Base-by-base conservation (phyloP, 208 protist genomes). In the Naegleria lovaniensis region DNA sequence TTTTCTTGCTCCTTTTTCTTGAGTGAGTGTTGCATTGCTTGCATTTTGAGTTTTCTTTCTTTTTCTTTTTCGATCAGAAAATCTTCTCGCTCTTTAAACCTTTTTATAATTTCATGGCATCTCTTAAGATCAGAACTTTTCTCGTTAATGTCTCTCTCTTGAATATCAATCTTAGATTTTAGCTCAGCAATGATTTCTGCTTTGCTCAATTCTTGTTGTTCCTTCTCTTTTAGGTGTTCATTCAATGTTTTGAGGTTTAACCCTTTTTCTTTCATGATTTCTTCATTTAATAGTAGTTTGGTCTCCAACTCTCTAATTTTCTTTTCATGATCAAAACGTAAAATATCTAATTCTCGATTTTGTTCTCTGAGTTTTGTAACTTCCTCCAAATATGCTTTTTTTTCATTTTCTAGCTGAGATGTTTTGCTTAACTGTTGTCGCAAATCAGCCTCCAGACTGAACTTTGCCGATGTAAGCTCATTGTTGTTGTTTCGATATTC, bases 191-290 rank as follows among this genome's bases (percentile, higher is more conserved):
- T 79, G 0, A 36, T 79, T 79, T 79, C 67, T 79, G 67, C 13
- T 33, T 79, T 79, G 13, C 25, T 36, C 25, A 79, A 13, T 33
- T 79, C 67, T 79, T 79, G 67, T 9, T 79, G 67, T 79, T 79
- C 67, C 25, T 79, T 79, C 9, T 79, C 67, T 79, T 79, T 79
- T 6, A 79, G 9, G 9, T 36, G 29, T 36, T 79, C 67, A 6
- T 33, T 33, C 0, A 79, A 9, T 79, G 67, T 36, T 36, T 36
- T 79, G 16, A 79, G 29, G n/a, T 19, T 36, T 25, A 79, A 9
- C n/a, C 67, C 67, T 36, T 79, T 79, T 79, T 79, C 67, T 79
- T 79, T 79, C 67, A 79, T 79, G 9, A 79, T 36, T 79, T 79
- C 67, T 79, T 79, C 67, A 36, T 79, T 79, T 36, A 79, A 9